Evolutionary conservation across 2,329 filamentous ascomycete species (phyloP).

Genomic region (Ascosphaera apis): DNA sequence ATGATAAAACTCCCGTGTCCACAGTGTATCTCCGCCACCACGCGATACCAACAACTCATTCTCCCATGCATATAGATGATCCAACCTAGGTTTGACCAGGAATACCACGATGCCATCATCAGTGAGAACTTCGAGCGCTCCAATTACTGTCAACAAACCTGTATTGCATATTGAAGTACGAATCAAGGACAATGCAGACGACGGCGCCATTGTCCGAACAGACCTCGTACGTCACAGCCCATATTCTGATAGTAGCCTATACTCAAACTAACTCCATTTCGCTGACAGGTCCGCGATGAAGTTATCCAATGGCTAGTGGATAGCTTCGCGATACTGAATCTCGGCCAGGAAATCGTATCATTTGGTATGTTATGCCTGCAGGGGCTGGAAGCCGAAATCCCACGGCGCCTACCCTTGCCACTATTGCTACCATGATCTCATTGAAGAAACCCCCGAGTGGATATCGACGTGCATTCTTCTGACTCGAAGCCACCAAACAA

Average conservation of each 20-base stretch:
- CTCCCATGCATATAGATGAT: no score
- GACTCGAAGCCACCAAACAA: background rate
- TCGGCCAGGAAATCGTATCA: constrained; percentile 13
- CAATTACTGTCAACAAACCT: constrained; percentile 6
- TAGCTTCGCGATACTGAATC: constrained; percentile 12
- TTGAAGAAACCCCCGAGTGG: no score
- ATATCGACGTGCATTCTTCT: no score
- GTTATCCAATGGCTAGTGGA: constrained; percentile 16
- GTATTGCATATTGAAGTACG: constrained; percentile 19
- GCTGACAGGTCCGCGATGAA: constrained; percentile 14
- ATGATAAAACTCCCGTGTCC: no score
- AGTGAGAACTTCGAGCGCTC: no score
- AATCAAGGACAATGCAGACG: constrained; percentile 10
- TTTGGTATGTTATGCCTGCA: constrained; percentile 9
- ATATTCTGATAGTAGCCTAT: background rate
- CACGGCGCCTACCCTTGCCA: background rate
- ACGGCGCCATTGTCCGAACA: constrained; percentile 11
- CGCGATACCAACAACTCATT: no score
- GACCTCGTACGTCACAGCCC: constrained; percentile 10
- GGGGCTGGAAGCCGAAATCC: background rate
- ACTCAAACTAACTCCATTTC: background rate
- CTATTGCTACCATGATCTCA: background rate
- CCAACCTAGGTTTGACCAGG: no score
- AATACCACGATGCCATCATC: no score
- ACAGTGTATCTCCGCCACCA: no score